Evolutionary conservation across 1,284 basidiomycete genomes (phyloP).

Genomic region (Jaminaea rosea): DNA sequence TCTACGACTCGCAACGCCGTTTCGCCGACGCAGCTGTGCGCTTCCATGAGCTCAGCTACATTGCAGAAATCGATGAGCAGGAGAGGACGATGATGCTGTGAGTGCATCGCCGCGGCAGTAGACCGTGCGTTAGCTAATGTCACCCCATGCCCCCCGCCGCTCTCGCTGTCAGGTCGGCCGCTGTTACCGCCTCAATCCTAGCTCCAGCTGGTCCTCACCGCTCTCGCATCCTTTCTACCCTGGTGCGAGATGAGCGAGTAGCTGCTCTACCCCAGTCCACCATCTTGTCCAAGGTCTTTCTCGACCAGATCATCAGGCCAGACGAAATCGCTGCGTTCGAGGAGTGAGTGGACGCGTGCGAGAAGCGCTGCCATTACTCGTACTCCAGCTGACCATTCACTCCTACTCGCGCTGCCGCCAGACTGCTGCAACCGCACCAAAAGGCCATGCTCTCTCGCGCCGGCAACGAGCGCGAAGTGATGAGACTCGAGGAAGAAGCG

Average conservation of each 20-base stretch:
- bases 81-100: constrained; percentile 27
- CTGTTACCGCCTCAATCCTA: constrained; percentile 91
- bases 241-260: constrained; percentile 88
- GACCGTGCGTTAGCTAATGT: background rate
- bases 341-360: too few species aligned
- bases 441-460: constrained; percentile 66
- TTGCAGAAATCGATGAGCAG: constrained; percentile 25
- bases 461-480: constrained; percentile 7
- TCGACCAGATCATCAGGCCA: constrained; percentile 85
- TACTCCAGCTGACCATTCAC: too few species aligned
- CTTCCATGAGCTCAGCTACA: constrained; percentile 70
- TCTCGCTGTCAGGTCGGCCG: constrained; percentile 59
- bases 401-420: too few species aligned
- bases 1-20: constrained; percentile 80
- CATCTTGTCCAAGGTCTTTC: constrained; percentile 92
- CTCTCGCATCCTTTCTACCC: constrained; percentile 76
- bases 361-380: too few species aligned
- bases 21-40: constrained; percentile 89
- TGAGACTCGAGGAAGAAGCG: background rate
- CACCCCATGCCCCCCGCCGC: background rate
- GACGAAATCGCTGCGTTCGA: constrained; percentile 84
- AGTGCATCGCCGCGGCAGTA: constrained; percentile 4
- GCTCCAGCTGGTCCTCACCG: constrained; percentile 93
- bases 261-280: constrained; percentile 68
- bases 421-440: constrained; percentile 83